A percentile compares a stretch with the other conserved stretches of the same genome.
phyloP scores from a whole-genome alignment of 331 rosid genomes.

The Cucumis variabilis region DNA sequence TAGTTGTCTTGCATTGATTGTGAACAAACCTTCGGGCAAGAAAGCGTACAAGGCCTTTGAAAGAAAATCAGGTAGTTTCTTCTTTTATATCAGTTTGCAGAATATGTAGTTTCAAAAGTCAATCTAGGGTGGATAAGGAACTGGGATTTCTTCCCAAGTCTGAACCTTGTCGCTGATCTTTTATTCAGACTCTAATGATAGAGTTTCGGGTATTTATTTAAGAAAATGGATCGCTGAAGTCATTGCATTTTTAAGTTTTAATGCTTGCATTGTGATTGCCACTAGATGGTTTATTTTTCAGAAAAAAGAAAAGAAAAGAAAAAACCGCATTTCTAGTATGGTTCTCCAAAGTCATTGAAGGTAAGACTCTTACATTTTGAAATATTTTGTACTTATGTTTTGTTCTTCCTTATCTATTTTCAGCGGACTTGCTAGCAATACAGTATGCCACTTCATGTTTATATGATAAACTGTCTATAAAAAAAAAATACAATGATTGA shows the following conservation, averaged over 20 bases:
- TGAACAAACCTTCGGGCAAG: conserved; percentile 75
- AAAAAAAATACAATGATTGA: too few relatives aligned
- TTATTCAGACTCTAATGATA: background rate
- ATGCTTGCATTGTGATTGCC: background rate
- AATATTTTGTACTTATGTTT: background rate
- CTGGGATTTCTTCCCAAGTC: background rate
- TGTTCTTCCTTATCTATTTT: background rate
- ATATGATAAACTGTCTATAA: background rate
- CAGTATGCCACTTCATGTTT: background rate
- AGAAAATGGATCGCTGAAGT: background rate
- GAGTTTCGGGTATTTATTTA: background rate
- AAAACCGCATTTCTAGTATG: background rate
- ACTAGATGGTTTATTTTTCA: background rate
- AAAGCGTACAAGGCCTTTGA: conserved; percentile 75
- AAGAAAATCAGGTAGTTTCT: too few relatives aligned
- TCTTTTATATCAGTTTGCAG: too few relatives aligned
- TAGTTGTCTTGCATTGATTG: conserved; percentile 96
- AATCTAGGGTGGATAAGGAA: background rate
- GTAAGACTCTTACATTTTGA: background rate
- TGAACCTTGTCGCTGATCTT: background rate
- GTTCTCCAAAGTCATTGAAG: background rate
- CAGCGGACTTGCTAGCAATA: background rate
- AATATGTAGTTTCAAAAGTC: background rate
- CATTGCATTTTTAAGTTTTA: background rate
- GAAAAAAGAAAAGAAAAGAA: too few relatives aligned